These are phyloP conservation scores for Stagonosporopsis chrysanthemi DNA, from an alignment of 2,329 filamentous ascomycete species.

Conservation along the genomic window DNA sequence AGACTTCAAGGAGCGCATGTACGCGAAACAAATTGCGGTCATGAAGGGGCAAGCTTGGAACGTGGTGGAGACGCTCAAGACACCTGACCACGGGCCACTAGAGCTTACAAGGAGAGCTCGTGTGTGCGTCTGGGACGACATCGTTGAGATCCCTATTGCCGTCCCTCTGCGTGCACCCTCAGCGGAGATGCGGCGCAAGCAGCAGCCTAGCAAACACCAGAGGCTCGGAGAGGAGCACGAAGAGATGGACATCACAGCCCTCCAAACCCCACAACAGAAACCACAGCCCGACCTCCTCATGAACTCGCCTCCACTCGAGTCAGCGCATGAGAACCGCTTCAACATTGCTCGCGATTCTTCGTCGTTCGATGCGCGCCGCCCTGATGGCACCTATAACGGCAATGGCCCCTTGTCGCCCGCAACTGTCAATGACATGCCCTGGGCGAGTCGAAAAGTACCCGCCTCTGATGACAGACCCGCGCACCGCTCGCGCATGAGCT, in stretches of 20 bases:
- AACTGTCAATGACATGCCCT: conserved; percentile 45
- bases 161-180: conserved; percentile 87
- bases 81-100: conserved; percentile 87
- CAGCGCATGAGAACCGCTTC: conserved; percentile 54
- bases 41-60: conserved; percentile 99
- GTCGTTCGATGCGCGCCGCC: conserved; percentile 48
- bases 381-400: conserved; percentile 17
- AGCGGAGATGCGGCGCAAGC: conserved; percentile 79
- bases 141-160: conserved; percentile 94
- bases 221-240: conserved; percentile 66
- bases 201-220: conserved; percentile 50
- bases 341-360: conserved; percentile 57
- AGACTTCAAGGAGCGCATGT: conserved; percentile 99
- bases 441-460: conserved; percentile 29
- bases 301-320: conserved; percentile 61
- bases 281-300: conserved; percentile 69
- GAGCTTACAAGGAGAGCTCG: conserved; percentile 89
- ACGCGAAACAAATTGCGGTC: conserved; percentile 95
- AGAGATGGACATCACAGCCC: conserved; percentile 87
- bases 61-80: conserved; percentile 96
- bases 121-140: conserved; percentile 97
- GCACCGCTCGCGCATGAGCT: conserved; percentile 52
- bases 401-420: conserved; percentile 41
- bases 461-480: conserved; percentile 30
- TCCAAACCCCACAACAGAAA: conserved; percentile 63